Evolutionary conservation across 352 stramenopile genomes (phyloP), one percentile per base, ranked within the genome.

Genomic region (Phytophthora aleatoria): DNA sequence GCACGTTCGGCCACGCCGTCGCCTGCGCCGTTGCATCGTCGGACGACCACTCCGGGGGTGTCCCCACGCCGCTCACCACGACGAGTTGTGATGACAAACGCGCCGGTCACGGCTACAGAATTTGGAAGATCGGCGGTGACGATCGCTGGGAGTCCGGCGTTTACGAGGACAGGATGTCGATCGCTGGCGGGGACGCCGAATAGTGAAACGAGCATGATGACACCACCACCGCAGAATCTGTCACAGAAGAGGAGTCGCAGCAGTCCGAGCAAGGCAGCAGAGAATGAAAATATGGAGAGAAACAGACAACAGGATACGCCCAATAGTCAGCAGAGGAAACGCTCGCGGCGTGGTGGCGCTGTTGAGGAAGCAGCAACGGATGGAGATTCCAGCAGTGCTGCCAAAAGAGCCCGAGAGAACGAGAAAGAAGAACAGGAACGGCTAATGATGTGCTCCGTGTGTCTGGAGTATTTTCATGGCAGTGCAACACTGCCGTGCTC

Each of bases 401-500:
- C 59, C 1, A 67, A 65, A 51, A 51, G 44, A 73, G 52, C 60
- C 36, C 60, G 53, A 45, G 54, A 75, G 8, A 64, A 61, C 38
- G 61, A 65, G 12, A 68, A 64, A 20, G 68, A 82, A 53, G 83
- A 92, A 50, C 71, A 73, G 31, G 85, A 94, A 62, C 79, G 79
- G 26, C 71, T 89, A 26, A 90, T 95, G 80, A 72, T 89, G 52
- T 95, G 87, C 41, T 71, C 87, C 0, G 85, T 95, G 39, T 95
- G 87, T 66, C 74, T 94, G 30, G 87, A 95, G 53, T 94, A 86
- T 58, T 95, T 87, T 51, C 76, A 92, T 42, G 71, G 77, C 28
- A 91, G 83, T 59, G 83, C 81, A 38, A 95, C 87, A 43, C 67
- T 95, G 42, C 67, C 85, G 10, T 95, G 87, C 54, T 95, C 87